Conservation (phyloP, 83 land plant species). For the Picea abies region DNA sequence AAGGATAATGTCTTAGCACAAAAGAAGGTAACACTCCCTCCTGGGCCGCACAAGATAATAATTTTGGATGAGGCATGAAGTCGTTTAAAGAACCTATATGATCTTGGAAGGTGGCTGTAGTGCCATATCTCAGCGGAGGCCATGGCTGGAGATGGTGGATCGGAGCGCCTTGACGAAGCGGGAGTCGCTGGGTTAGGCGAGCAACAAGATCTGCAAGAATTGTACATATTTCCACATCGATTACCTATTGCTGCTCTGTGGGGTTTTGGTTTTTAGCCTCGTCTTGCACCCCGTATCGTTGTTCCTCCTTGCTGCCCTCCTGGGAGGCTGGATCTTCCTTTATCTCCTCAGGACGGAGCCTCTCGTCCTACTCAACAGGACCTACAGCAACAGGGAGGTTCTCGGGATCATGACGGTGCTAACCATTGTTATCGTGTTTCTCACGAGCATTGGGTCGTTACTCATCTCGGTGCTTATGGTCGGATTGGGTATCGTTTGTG, state of each 20-base stretch:
- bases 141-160: constrained; percentile 37
- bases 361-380: constrained; percentile 60
- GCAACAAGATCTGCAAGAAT: constrained; percentile 46
- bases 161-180: constrained; percentile 66
- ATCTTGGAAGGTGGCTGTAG: not conserved
- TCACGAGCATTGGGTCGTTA: constrained; percentile 83
- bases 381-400: constrained; percentile 71
- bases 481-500: constrained; percentile 47
- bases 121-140: constrained; percentile 62
- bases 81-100: too few relatives aligned
- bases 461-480: constrained; percentile 75
- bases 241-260: constrained; percentile 52
- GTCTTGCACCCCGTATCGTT: constrained; percentile 66
- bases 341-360: constrained; percentile 78
- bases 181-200: constrained; percentile 74
- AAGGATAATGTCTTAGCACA: too few relatives aligned
- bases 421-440: constrained; percentile 60
- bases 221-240: constrained; percentile 48
- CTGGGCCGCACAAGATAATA: too few relatives aligned
- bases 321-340: constrained; percentile 75
- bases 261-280: constrained; percentile 61
- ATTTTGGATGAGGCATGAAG: too few relatives aligned
- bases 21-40: too few relatives aligned
- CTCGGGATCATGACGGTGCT: constrained; percentile 39
- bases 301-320: constrained; percentile 52